Evolutionary conservation across 768 basidiomycete genomes (phyloP).

Genomic region (Panus rudis): DNA sequence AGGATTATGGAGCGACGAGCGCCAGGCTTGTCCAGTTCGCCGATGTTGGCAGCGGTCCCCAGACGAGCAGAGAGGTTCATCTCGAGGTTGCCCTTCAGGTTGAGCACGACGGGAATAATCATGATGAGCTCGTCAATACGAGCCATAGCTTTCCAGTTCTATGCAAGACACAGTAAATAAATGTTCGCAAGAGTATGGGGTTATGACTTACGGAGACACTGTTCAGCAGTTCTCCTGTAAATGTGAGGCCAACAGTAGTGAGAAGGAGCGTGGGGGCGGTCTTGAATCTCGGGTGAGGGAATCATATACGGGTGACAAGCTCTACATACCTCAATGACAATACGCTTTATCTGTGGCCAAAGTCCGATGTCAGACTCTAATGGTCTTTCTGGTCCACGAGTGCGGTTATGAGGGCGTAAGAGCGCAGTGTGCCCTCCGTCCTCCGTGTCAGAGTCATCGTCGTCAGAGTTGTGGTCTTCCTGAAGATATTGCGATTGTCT

Average conservation of each 20-base stretch:
- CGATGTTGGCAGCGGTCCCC: conserved; percentile 92
- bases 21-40: conserved; percentile 72
- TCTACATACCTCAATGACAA: conserved; percentile 59
- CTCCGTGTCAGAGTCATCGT: conserved; percentile 24
- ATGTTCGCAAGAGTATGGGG: neutral
- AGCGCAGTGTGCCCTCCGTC: conserved; percentile 41
- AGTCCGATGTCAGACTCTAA: conserved; percentile 13
- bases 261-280: conserved; percentile 83
- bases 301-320: neutral
- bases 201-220: conserved; percentile 59
- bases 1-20: conserved; percentile 59
- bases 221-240: conserved; percentile 88
- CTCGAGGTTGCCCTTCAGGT: conserved; percentile 97
- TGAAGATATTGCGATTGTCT: conserved; percentile 9
- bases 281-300: conserved; percentile 32
- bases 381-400: conserved; percentile 22
- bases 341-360: conserved; percentile 53
- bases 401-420: conserved; percentile 28
- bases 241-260: conserved; percentile 74
- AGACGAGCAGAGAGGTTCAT: conserved; percentile 97
- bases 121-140: conserved; percentile 93
- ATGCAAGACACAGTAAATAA: neutral
- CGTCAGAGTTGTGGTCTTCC: conserved; percentile 12
- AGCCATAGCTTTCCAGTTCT: conserved; percentile 88
- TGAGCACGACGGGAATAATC: conserved; percentile 89